Base-by-base conservation (phyloP, 2,329 filamentous ascomycete species). In the Penicillium polonicum region DNA sequence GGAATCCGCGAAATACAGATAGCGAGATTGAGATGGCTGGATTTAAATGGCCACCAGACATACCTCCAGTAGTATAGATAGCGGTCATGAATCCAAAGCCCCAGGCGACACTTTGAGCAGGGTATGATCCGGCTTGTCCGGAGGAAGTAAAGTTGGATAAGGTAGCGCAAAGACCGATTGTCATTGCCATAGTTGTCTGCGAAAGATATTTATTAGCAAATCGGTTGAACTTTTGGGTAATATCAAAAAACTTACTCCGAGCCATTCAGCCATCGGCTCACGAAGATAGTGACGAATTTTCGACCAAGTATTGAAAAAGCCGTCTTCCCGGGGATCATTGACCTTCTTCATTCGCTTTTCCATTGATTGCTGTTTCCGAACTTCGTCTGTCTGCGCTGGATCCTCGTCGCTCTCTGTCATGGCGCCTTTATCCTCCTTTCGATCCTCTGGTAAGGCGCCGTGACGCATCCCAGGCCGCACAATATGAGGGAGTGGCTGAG, bases 31-130 rank as follows among this genome's bases (percentile, higher is more conserved):
- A 77, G 7, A 82, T 72, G 0, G 74, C 76, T 0, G 80, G 80
- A 48, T 80, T 82, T n/a, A 82, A 69, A 53, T 82, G 79, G 0
- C 74, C 78, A 56, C 80, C 79, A 4, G 76, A 79, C 5, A 80
- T 72, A 17, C 79, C 79, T 63, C 78, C 79, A 2, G 74, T 72
- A 4, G 78, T 55, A 50, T 79, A 80, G 57, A 80, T 78, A 5
- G 72, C 79, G 0, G 80, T 57, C 67, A 71, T 72, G 52, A 71
- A 67, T 4, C 58, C 65, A 19, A 73, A 65, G 1, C 68, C 71
- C 70, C 70, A 73, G 10, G 65, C 61, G 2, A 60, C 52, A 41
- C 61, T 63, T 13, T 66, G 59, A 1, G 67, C 57, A 3, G 60
- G 29, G 9, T 63, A 66, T 17, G 61, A 63, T 8, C 69, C 71